Percentiles rank a stretch among this genome's conserved stretches.
Evolutionary conservation across 176 grass and related monocot species (phyloP).

Genomic region (Bonia amplexicaulis): DNA sequence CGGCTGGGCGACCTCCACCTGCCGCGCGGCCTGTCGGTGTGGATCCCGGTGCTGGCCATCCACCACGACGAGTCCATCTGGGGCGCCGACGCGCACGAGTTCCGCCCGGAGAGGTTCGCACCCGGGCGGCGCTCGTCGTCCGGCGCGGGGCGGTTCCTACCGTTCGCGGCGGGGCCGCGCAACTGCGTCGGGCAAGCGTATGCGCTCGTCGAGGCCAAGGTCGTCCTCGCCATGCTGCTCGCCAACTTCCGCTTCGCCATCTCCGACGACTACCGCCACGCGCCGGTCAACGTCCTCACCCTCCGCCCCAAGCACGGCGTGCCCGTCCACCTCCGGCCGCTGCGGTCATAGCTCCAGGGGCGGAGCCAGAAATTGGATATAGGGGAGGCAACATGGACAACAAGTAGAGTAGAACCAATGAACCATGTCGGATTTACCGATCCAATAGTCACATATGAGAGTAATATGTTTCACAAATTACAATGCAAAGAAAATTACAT

Average conservation of each 20-base stretch:
- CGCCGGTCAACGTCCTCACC: slow-evolving; percentile 83
- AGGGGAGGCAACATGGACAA: too few species aligned
- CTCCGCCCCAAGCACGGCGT: slow-evolving; percentile 83
- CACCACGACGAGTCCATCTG: slow-evolving; percentile 79
- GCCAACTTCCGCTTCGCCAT: slow-evolving; percentile 69
- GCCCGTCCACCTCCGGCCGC: slow-evolving; percentile 57
- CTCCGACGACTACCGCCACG: slow-evolving; percentile 78
- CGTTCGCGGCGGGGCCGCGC: slow-evolving; percentile 73
- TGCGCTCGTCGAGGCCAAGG: slow-evolving; percentile 73
- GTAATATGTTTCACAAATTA: too few species aligned
- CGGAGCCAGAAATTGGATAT: too few species aligned
- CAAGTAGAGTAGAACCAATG: too few species aligned
- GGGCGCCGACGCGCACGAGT: slow-evolving; percentile 72
- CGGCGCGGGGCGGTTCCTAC: slow-evolving; percentile 57
- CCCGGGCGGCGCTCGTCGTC: slow-evolving; percentile 42
- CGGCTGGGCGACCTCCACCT: slow-evolving; percentile 45
- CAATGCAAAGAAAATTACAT: too few species aligned
- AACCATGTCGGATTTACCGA: too few species aligned
- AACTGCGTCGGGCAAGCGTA: slow-evolving; percentile 87
- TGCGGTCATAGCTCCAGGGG: slow-evolving; percentile 29
- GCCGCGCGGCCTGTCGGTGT: slow-evolving; percentile 70
- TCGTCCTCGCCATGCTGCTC: slow-evolving; percentile 76
- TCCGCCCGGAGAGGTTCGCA: slow-evolving; percentile 69
- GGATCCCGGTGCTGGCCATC: slow-evolving; percentile 90
- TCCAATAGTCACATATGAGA: too few species aligned